Evolutionary conservation across 257 asterid genomes (phyloP), one percentile per base, ranked within the genome.

Genomic region (Gentiana dahurica): DNA sequence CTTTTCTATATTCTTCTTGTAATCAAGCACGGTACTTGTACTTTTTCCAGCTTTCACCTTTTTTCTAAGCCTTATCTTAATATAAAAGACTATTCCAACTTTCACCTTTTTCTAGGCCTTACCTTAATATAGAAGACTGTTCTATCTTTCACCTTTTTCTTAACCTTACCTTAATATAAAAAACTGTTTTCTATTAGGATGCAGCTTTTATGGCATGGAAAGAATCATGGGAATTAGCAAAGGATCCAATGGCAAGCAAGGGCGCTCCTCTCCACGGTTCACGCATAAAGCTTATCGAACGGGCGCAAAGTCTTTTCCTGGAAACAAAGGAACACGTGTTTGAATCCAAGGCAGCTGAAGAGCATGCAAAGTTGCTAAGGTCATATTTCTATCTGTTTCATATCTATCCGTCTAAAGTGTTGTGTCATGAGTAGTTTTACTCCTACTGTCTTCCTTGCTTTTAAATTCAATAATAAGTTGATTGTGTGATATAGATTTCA

Each of bases 271-370:
- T 90, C 56, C 88, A 85, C 65, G 86, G 86, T 62, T 95, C 93
- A 38, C 94, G 95, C 38, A 59, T 85, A 57, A 92, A 85, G 77
- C 79, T 83, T 60, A 74, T 81, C 68, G 96, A 81, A 65, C 80
- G 88, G 79, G 84, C 95, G n/a, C 82, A 75, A n/a, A 72, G 72
- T 65, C 94, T 89, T 61, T 88, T 92, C 57, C 49, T 77, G 7
- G 92, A 92, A 69, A 83, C 98, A 41, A 88, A 73, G 68, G 97
- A 92, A 69, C 83, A 85, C 62, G 54, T 67, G 49, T 92, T 88
- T 61, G 99, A 92, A 78, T 75, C 95, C 36, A 92, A 85, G 84
- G 98, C 95, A 65, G 97, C 97, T n/a, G 98, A 88, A 65, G 98
- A 92, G 68, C 98, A 92, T 67, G 94, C 95, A 55, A 88, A 88